Base-by-base conservation (phyloP, 1,284 basidiomycete genomes). In the Fomitopsis betulina region DNA sequence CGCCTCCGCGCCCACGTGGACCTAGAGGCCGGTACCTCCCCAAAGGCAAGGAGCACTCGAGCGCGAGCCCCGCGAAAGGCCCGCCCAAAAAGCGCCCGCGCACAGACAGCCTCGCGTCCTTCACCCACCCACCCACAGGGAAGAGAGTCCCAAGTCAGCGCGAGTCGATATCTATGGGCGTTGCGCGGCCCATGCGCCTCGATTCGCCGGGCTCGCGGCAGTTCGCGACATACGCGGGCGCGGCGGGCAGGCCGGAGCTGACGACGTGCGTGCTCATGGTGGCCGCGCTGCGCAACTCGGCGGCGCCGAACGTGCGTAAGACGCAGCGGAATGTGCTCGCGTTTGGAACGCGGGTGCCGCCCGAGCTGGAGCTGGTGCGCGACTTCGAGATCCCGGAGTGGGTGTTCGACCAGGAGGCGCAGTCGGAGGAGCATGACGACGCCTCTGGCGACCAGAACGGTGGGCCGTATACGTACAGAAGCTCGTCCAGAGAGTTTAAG, bases 341-440 rank as follows among this genome's bases (percentile, higher is more conserved):
- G 17, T 87, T 87, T 65, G 85, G 86, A 0, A 73, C 74, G 47
- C 78, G 78, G 55, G 73, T 83, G 7, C 81, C 82, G 2, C 68
- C 63, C 0, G 76, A 73, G 55, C 61, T 82, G 54, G 80, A 81
- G 62, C 71, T 75, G 58, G 66, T 77, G 32, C 71, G 73, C 59
- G 79, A 82, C 58, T 83, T 79, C 60, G 73, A 78, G 64, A 68
- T 81, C 54, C 81, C 81, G 0, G 60, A 68, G 37, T 82, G 78
- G 78, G 69, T 80, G 23, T 33, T 40, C 21, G 32, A 47, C 3
- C 45, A 47, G 21, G 19, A 35, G 3, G n/a, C 23, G 23, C 7
- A 32, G 40, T 10, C 39, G 8, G 33, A 37, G 10, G 23, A 51
- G 23, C 56, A 47, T 23, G 40, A 51, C 19, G 49, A 51, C 27